Evolutionary conservation across 371 early-diverging fungal genomes (phyloP), one percentile per base, ranked within the genome.

Genomic region (Cokeromyces recurvatus): DNA sequence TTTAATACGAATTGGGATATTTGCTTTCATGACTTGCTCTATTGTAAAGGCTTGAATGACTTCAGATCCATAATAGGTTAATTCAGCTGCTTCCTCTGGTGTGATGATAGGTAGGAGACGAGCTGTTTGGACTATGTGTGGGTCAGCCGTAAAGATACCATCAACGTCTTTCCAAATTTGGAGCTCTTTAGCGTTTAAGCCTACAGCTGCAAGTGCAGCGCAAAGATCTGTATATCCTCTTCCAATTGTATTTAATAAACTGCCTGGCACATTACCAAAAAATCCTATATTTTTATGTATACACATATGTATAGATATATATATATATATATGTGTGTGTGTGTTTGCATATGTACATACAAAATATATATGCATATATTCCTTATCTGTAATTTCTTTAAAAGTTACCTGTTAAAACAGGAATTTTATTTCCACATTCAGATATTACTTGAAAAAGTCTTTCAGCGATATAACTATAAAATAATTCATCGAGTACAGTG

Each of bases 91-190:
- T 62, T 98, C 99, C 57, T 97, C 98, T 3, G 98, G 98, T n/a
- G 93, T 87, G 53, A 98, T 95, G 45, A 81, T 79, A n/a, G 86
- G 76, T 31, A 98, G 76, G 29, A 95, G 72, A 9, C 89, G 77
- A n/a, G 99, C 99, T 3, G 67, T 67, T 20, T 81, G 77, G 11
- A 92, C 93, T 57, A 95, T 95, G 27, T 95, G 86, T n/a, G 99
- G 99, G 62, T 98, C 99, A 0, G 98, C 98, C 0, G 97, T 97
- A 59, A 94, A 98, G 36, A 98, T 95, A 27, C 98, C 99, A 59
- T 97, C 98, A 2, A 98, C 99, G 62, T 98, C 98, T 66, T 98
- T 98, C 97, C 97, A 97, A 14, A 98, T 91, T 62, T 97, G 97
- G 36, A 97, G 77, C 63, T 98, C 98, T 46, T 83, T 68, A 2